Conservation (phyloP, 495 filamentous ascomycete species). For the Annulohypoxylon stygium region DNA sequence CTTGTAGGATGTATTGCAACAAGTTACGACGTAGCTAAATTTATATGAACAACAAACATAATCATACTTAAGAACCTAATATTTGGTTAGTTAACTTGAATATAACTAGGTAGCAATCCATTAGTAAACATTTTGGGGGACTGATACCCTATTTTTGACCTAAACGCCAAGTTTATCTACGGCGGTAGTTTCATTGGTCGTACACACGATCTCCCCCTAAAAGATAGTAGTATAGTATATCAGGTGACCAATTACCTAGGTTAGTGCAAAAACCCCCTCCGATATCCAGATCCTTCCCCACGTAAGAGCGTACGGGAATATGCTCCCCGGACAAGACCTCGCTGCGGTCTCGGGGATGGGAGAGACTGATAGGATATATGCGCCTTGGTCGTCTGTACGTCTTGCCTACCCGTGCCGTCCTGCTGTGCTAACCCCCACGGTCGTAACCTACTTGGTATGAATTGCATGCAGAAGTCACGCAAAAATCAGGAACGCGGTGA, state of each 20-base stretch:
- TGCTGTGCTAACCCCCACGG: slow-evolving; percentile 41
- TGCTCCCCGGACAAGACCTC: slow-evolving; percentile 15
- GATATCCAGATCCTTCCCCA: slow-evolving; percentile 6
- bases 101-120: neutral
- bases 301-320: slow-evolving; percentile 17
- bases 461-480: slow-evolving; percentile 28
- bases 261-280: slow-evolving; percentile 1
- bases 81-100: neutral
- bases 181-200: slow-evolving; percentile 10
- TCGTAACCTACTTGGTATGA: neutral
- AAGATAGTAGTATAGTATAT: slow-evolving; percentile 11
- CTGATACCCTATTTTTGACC: slow-evolving; percentile 3
- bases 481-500: slow-evolving; percentile 27
- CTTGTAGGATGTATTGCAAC: too few species aligned
- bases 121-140: neutral
- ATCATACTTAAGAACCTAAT: neutral
- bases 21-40: too few species aligned
- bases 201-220: slow-evolving; percentile 1
- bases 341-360: slow-evolving; percentile 18
- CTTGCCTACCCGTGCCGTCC: slow-evolving; percentile 22
- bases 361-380: slow-evolving; percentile 7
- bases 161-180: neutral
- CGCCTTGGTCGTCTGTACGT: slow-evolving; percentile 23
- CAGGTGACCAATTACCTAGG: slow-evolving; percentile 14
- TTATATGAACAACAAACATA: too few species aligned